These are phyloP conservation scores for Erythrophleum ivorense DNA, from an alignment of 331 rosid species.

Conservation along the genomic window DNA sequence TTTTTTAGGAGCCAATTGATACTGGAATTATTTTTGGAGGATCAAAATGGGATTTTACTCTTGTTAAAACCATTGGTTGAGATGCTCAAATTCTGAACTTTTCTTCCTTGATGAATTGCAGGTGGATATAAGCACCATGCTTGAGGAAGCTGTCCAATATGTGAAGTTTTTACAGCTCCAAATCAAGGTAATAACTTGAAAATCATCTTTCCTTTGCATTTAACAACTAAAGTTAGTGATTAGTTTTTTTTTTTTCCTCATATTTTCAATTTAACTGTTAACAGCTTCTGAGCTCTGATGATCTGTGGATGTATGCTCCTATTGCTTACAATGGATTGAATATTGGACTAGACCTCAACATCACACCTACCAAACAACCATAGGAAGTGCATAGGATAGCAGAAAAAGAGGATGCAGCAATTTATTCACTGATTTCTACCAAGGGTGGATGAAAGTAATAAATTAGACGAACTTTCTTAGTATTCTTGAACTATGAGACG, in stretches of 20 bases:
- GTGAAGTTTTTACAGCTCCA: conserved; percentile 91
- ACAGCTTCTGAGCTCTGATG: conserved; percentile 88
- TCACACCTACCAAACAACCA: conserved; percentile 44
- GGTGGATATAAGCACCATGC: conserved; percentile 99
- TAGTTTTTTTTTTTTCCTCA: not conserved
- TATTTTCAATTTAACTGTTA: conserved; percentile 36
- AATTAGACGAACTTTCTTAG: conserved; percentile 14
- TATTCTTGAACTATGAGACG: conserved; percentile 13
- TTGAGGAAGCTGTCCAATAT: conserved; percentile 93
- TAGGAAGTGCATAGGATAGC: conserved; percentile 31
- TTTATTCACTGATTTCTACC: not conserved
- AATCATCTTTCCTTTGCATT: conserved; percentile 28
- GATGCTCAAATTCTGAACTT: conserved; percentile 24
- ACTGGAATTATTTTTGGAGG: not conserved
- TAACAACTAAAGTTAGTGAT: not conserved
- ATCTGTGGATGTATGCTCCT: conserved; percentile 97
- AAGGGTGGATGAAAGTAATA: conserved; percentile 24
- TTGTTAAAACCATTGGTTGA: conserved; percentile 10
- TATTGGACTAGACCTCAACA: conserved; percentile 70
- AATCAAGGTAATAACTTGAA: conserved; percentile 67
- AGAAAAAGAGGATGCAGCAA: conserved; percentile 23
- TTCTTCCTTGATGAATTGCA: conserved; percentile 44
- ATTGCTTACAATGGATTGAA: conserved; percentile 86
- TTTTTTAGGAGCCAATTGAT: not conserved
- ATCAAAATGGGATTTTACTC: not conserved